Conservation (phyloP, 2,329 filamentous ascomycete species). For the Chrysoporthe puriensis region DNA sequence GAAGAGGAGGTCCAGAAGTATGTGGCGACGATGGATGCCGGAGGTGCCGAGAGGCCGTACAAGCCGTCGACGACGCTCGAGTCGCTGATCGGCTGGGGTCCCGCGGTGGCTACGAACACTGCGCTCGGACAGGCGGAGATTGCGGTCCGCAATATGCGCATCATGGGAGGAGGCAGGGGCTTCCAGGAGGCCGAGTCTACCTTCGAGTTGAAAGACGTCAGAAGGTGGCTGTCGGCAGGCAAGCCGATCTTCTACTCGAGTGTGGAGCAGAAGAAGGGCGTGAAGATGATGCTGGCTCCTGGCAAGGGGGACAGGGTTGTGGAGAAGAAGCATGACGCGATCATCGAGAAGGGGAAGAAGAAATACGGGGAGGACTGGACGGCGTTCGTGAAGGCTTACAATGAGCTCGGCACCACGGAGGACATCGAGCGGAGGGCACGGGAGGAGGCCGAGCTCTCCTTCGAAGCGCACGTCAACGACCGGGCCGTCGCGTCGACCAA, state of each 20-base stretch:
- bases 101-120: conserved; percentile 41
- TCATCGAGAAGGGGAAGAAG: conserved; percentile 36
- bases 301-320: conserved; percentile 22
- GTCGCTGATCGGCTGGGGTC: conserved; percentile 43
- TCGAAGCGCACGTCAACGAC: background rate
- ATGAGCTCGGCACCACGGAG: background rate
- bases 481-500: conserved; percentile 18
- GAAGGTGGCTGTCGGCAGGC: conserved; percentile 33
- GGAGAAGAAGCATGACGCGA: conserved; percentile 36
- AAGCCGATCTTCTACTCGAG: conserved; percentile 45
- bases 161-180: conserved; percentile 43
- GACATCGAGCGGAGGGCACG: conserved; percentile 8
- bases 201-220: conserved; percentile 32
- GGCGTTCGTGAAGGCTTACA: conserved; percentile 17
- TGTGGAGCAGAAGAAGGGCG: conserved; percentile 34
- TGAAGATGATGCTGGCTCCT: conserved; percentile 31
- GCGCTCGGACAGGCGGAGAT: conserved; percentile 39
- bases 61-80: conserved; percentile 40
- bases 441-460: background rate
- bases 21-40: conserved; percentile 32
- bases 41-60: conserved; percentile 37
- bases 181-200: conserved; percentile 37
- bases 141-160: conserved; percentile 43
- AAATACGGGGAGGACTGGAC: conserved; percentile 20
- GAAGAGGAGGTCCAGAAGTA: conserved; percentile 35